Conservation (phyloP, 1,284 basidiomycete genomes). For the Malassezia equina region DNA sequence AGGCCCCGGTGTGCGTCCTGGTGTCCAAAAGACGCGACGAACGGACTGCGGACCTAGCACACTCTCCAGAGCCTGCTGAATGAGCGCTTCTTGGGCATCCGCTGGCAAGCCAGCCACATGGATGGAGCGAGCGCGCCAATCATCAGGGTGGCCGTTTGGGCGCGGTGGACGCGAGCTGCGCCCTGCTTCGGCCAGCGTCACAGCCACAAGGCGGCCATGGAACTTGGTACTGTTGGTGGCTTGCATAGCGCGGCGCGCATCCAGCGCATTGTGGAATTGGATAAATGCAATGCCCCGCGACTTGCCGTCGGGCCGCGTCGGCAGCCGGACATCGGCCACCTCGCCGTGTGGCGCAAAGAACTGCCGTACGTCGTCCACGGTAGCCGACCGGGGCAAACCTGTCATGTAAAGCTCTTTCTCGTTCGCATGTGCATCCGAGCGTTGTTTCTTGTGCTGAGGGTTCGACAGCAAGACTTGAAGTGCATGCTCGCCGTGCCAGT, state of each 20-base stretch:
- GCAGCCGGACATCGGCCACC: constrained; percentile 69
- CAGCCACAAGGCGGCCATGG: constrained; percentile 30
- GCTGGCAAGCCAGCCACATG: constrained; percentile 26
- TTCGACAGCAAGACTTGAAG: constrained; percentile 81
- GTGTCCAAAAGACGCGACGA: constrained; percentile 29
- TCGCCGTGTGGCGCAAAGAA: constrained; percentile 65
- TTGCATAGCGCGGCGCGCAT: constrained; percentile 37
- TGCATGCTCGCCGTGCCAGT: constrained; percentile 56
- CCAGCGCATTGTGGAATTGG: constrained; percentile 59
- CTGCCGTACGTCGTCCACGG: constrained; percentile 62
- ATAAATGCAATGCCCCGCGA: constrained; percentile 84
- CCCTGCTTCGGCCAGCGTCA: constrained; percentile 24
- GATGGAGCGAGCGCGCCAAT: constrained; percentile 21
- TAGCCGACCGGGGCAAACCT: constrained; percentile 65
- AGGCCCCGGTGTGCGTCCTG: constrained; percentile 12
- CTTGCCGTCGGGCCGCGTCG: constrained; percentile 60
- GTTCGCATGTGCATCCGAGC: constrained; percentile 70
- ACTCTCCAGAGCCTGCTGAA: constrained; percentile 41
- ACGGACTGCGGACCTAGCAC: constrained; percentile 26
- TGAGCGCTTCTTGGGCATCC: constrained; percentile 43
- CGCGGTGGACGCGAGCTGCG: neutral
- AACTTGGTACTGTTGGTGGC: constrained; percentile 33
- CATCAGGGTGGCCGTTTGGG: neutral
- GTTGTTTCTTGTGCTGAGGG: constrained; percentile 72
- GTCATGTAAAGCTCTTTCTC: constrained; percentile 75